Base-by-base conservation (phyloP, 805 yeast species). In the Saccharomyces kudriavzevii region DNA sequence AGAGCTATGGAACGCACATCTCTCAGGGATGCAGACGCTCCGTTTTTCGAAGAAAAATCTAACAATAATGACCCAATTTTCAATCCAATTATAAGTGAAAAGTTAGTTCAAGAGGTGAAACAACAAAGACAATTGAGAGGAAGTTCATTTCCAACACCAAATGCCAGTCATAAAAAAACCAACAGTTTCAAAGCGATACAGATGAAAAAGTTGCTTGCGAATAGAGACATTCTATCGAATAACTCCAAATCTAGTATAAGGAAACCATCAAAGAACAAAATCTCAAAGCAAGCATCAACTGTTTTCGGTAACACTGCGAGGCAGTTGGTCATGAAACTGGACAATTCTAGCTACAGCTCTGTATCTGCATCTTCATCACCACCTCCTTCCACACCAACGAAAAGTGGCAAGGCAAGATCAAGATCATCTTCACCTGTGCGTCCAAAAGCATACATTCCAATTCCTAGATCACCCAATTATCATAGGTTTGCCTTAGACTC, bases 131-230 rank as follows among this genome's bases (percentile, higher is more conserved):
- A 45, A 49, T 26, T 52, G n/a, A 17, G 9, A 28, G n/a, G n/a
- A 26, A 11, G 25, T 5, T 45, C 30, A 48, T 40, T 30, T 13
- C 22, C 30, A 14, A 24, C 20, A 2, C 30, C 40, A 22, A 29
- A 20, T 24, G n/a, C 55, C 14, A 45, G 60, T 26, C 73, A 70
- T 53, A 69, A 64, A 54, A 70, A 70, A 51, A 67, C 70, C 2
- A 68, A 69, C 53, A 67, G 71, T 49, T 70, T 69, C 51, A 70
- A 69, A 56, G 72, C 72, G 2, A 55, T 68, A 51, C 69, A 69
- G 56, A 48, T 69, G 50, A 70, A 68, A 49, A 64, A 64, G 35
- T 52, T 70, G 48, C 54, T 70, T 35, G 63, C 61, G 31, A 60
- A 63, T 49, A 62, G 73, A 52, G 68, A 68, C 50, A 49, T 66